Evolutionary conservation across 2,329 filamentous ascomycete species (phyloP).

Genomic region (Grosmannia clavigera): DNA sequence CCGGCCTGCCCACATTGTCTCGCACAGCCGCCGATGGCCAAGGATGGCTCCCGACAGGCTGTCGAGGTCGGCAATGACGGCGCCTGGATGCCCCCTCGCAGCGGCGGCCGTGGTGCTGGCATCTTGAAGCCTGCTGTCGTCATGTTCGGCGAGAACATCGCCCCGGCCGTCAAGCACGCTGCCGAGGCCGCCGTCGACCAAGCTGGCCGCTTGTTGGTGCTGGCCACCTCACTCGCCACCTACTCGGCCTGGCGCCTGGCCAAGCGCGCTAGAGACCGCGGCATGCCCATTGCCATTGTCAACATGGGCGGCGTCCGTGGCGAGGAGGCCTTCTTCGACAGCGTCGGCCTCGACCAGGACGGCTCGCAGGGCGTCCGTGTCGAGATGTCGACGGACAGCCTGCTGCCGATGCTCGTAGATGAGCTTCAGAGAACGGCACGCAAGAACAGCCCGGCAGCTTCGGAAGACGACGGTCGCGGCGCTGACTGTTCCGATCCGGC

Average conservation of each 20-base stretch:
- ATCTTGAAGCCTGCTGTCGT: constrained; percentile 86
- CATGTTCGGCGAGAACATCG: constrained; percentile 93
- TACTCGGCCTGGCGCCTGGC: constrained; percentile 90
- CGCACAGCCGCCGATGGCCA: constrained; percentile 41
- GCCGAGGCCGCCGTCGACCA: constrained; percentile 73
- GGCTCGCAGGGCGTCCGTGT: constrained; percentile 43
- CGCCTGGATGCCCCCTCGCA: constrained; percentile 46
- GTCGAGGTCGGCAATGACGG: constrained; percentile 70
- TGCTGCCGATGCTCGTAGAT: constrained; percentile 45
- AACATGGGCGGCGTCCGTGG: constrained; percentile 79
- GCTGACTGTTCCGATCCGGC: constrained; percentile 16
- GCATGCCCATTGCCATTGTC: constrained; percentile 76
- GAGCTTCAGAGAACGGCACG: constrained; percentile 26
- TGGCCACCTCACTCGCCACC: constrained; percentile 86
- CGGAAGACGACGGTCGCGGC: not conserved
- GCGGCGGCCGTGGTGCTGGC: constrained; percentile 44
- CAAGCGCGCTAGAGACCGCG: constrained; percentile 67
- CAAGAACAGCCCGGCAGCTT: not conserved
- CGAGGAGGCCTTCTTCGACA: constrained; percentile 58
- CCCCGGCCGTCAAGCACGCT: constrained; percentile 51
- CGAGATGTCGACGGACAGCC: constrained; percentile 43
- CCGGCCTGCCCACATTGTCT: constrained; percentile 79
- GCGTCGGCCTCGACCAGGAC: constrained; percentile 36
- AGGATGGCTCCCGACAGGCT: constrained; percentile 37
- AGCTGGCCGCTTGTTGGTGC: constrained; percentile 60